Base-by-base conservation (phyloP, 2,329 filamentous ascomycete genomes). In the Samsoniella hepiali region DNA sequence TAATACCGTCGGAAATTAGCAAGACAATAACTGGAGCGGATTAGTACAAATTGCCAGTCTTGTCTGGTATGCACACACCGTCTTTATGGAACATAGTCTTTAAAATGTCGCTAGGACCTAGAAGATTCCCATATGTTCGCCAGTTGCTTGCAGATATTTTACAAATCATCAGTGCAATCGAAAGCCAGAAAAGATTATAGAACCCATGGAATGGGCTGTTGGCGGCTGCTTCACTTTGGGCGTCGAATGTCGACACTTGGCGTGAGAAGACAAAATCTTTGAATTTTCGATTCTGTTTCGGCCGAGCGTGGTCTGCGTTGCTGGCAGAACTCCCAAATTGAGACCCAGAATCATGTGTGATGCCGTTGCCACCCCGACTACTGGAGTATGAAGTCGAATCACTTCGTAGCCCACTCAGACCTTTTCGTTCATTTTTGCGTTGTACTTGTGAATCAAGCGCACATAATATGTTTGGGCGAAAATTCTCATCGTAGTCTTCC, bases 181-280 rank as follows among this genome's bases (percentile, higher is more conserved):
- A 82, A 54, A 92, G 82, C 90, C 91, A 93, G 73, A 92, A 92
- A 0, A 94, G 78, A 0, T 88, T 90, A 70, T 91, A 93, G 77
- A 93, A 93, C 36, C 91, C 91, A 71, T 90, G 86, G 69, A 93
- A 93, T 0, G 88, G 87, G 49, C 87, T 91, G 55, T 88, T 86
- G 3, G 84, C 82, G 2, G 85, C 84, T 1, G 78, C 77, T 5
- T 82, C 80, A 70, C 92, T 93, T 67, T 90, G 86, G 11, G 88
- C 82, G 73, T 93, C 90, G 72, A 93, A 93, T 0, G 88, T 82
- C 6, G 88, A 90, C 69, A 91, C 90, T 65, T 88, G 87, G 31
- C 84, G 81, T 0, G 88, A 91, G 71, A 93, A 93, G 58, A 91
- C 84, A 51, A 91, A 76, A 60, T 81, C 77, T 13, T 76, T 74